phyloP scores from a whole-genome alignment of 768 basidiomycete species.

The Suillus sp. region DNA sequence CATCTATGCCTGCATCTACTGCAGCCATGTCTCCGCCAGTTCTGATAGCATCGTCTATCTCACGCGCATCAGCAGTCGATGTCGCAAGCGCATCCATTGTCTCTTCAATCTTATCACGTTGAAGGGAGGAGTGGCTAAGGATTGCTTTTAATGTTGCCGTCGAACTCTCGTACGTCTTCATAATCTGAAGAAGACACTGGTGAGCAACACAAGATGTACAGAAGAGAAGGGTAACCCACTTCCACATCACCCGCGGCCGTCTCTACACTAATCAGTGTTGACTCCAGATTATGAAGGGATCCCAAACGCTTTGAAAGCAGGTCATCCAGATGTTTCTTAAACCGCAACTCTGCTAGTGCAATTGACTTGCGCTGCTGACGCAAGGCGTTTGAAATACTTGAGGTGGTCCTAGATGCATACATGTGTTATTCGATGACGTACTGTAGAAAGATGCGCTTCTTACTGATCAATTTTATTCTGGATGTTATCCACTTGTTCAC shows the following conservation, averaged over 20 bases:
- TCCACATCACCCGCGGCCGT: conserved; percentile 87
- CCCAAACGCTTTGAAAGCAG: conserved; percentile 72
- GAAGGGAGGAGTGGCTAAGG: conserved; percentile 78
- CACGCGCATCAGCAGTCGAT: conserved; percentile 78
- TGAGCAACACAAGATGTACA: conserved; percentile 4
- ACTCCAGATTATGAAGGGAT: conserved; percentile 72
- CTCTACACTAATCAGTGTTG: conserved; percentile 81
- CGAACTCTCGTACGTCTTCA: conserved; percentile 84
- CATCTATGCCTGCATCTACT: conserved; percentile 46
- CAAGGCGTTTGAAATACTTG: conserved; percentile 65
- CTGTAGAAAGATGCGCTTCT: conserved; percentile 21
- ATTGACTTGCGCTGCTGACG: conserved; percentile 68
- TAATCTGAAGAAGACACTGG: conserved; percentile 54
- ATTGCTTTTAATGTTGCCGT: conserved; percentile 75
- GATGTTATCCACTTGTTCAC: conserved; percentile 66
- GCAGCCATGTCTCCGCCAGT: conserved; percentile 65
- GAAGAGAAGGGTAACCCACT: conserved; percentile 44
- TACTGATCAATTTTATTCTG: conserved; percentile 77
- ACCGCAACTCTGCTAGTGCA: conserved; percentile 77
- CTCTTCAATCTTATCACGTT: conserved; percentile 75
- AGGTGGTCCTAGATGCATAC: conserved; percentile 53
- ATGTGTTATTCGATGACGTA: not conserved
- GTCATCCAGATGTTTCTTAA: conserved; percentile 80
- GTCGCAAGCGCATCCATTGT: conserved; percentile 89
- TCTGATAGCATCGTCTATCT: conserved; percentile 78